phyloP scores from a whole-genome alignment of 192 early-diverging fungal genomes.

The Rhizoclosmatium globosum region DNA sequence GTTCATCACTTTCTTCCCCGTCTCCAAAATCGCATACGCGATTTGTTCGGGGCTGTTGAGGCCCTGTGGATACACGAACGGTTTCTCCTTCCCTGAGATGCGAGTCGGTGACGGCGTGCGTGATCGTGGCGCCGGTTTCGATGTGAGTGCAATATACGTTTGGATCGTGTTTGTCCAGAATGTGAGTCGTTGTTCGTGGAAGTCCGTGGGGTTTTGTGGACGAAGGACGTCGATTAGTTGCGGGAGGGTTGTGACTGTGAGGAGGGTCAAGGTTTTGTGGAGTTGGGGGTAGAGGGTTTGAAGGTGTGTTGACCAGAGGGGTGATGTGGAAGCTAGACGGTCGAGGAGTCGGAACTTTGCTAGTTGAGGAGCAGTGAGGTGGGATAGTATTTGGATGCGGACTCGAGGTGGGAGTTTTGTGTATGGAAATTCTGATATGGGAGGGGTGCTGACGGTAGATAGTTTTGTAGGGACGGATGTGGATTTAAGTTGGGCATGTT shows the following conservation, averaged over 20 bases:
- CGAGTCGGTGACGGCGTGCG: not conserved
- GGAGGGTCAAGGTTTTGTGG: not conserved
- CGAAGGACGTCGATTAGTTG: slow-evolving; percentile 7
- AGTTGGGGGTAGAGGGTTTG: not conserved
- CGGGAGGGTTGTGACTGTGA: not conserved
- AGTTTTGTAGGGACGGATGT: not conserved
- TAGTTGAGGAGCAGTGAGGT: not conserved
- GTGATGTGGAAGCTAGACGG: not conserved
- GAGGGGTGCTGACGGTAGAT: not conserved
- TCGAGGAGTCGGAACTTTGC: slow-evolving; percentile 23
- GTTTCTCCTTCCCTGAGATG: not conserved
- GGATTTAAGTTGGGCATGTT: not conserved
- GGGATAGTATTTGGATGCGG: slow-evolving; percentile 6
- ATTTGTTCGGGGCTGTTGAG: not conserved
- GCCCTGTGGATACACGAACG: not conserved
- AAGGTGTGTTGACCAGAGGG: slow-evolving; percentile 14
- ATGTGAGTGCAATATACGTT: not conserved
- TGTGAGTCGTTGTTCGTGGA: not conserved
- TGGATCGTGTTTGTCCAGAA: slow-evolving; percentile 11
- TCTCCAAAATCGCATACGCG: slow-evolving; percentile 25
- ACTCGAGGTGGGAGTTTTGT: not conserved
- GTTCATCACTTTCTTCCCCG: slow-evolving; percentile 26
- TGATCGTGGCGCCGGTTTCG: not conserved
- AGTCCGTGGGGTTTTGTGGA: not conserved
- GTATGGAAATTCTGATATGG: not conserved